Evolutionary conservation across 257 asterid species (phyloP), one percentile per base, ranked within the genome.

Genomic region (Nicotiana undulata): DNA sequence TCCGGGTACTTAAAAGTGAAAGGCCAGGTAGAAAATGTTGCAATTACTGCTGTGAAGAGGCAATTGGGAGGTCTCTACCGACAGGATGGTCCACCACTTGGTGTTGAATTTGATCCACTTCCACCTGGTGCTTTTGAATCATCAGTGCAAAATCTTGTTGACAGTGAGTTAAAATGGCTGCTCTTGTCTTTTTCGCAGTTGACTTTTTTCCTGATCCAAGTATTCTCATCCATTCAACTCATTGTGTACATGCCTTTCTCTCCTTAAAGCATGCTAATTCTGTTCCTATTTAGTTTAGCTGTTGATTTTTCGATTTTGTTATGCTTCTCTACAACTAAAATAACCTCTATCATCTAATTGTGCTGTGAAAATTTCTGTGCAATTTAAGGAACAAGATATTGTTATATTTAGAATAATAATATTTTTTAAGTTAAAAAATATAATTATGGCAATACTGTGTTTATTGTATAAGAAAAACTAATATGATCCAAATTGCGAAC

Each of bases 1-100:
- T 92, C 99, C 13, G 99, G 99, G 81, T 96, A 92, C 90, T 86
- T 96, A 65, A 96, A 96, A 89, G 89, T 96, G 86, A 96, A 90
- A 92, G 91, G 92, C 40, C 91, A 85, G 66, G 86, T 86, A 79
- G 97, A 95, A 85, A 93, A 91, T 80, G 74, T 90, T 82, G 96
- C 98, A 80, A 87, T 96, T 85, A 87, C 94, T 63, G 94, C 95
- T 22, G 97, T 96, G 40, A 94, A 90, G 90, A 86, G 90, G 92
- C 97, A 94, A 85, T 85, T 96, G 77, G 98, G 99, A 49, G 88
- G 88, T 86, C 90, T 89, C 82, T 92, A 90, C 79, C 80, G 89
- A 68, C 89, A 85, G 81, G 97, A 92, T 85, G 97, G 99, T 65
- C 99, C 99, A n/a, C 93, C 94, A 34, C 96, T 96, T 81, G 91